Conservation (phyloP, 176 grass and related monocot genomes). For the Pontederia crassipes region DNA sequence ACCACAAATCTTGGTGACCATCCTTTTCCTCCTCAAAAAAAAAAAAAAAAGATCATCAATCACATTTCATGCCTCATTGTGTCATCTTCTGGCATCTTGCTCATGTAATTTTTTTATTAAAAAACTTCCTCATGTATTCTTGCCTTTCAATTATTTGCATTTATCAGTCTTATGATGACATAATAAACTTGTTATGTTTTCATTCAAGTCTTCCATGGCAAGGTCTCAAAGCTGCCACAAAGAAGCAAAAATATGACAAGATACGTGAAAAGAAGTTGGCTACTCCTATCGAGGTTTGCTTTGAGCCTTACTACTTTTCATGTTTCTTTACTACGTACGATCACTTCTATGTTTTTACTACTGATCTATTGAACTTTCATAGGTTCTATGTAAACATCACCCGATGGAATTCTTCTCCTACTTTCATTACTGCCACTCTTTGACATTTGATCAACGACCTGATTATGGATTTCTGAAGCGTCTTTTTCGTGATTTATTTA, state of each 20-base stretch:
- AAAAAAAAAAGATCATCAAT: no score
- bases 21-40: no score
- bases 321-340: background rate
- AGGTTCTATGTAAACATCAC: conserved; percentile 88
- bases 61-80: no score
- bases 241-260: conserved; percentile 92
- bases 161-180: no score
- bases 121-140: no score
- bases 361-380: conserved; percentile 9
- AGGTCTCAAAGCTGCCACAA: conserved; percentile 90
- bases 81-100: no score
- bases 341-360: conserved; percentile 12
- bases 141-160: no score
- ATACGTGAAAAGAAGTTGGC: conserved; percentile 91
- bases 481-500: conserved; percentile 73
- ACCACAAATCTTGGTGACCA: no score
- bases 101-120: no score
- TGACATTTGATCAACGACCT: conserved; percentile 94
- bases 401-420: conserved; percentile 92
- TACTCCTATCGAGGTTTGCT: conserved; percentile 71
- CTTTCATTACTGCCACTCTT: conserved; percentile 89
- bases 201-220: conserved; percentile 88
- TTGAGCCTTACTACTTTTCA: conserved; percentile 18
- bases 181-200: conserved; percentile 25
- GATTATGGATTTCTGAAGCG: conserved; percentile 94